phyloP scores from a whole-genome alignment of 1,284 basidiomycete genomes.

The Rhizoctonia solani region DNA sequence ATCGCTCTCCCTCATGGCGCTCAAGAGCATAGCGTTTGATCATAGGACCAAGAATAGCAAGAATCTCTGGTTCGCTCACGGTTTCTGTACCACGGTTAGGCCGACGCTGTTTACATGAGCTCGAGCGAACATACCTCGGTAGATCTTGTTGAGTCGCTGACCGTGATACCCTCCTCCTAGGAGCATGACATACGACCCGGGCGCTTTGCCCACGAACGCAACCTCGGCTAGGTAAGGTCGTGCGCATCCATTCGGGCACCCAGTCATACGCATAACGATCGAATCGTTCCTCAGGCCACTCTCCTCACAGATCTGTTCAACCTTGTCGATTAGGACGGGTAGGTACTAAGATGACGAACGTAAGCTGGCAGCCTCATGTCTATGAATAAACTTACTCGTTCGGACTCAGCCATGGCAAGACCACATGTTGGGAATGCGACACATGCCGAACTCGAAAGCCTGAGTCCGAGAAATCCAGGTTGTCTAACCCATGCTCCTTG shows the following conservation, averaged over 20 bases:
- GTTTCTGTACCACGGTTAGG: constrained; percentile 60
- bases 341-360: constrained; percentile 64
- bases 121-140: constrained; percentile 59
- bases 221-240: constrained; percentile 92
- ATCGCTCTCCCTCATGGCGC: constrained; percentile 85
- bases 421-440: constrained; percentile 98
- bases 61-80: constrained; percentile 92
- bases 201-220: constrained; percentile 96
- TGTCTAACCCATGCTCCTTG: constrained; percentile 89
- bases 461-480: constrained; percentile 78
- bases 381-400: constrained; percentile 59
- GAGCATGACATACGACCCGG: constrained; percentile 91
- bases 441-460: constrained; percentile 89
- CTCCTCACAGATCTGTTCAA: constrained; percentile 93
- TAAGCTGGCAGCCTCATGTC: constrained; percentile 2
- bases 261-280: constrained; percentile 98
- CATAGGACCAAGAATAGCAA: constrained; percentile 87
- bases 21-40: constrained; percentile 93
- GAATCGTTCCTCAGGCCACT: constrained; percentile 90
- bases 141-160: constrained; percentile 92
- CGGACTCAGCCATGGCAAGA: constrained; percentile 94
- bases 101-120: not conserved
- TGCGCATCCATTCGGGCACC: constrained; percentile 92
- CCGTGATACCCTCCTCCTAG: constrained; percentile 95
- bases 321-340: constrained; percentile 92